phyloP scores from a whole-genome alignment of 2,329 filamentous ascomycete genomes.

The Phoma sp. region DNA sequence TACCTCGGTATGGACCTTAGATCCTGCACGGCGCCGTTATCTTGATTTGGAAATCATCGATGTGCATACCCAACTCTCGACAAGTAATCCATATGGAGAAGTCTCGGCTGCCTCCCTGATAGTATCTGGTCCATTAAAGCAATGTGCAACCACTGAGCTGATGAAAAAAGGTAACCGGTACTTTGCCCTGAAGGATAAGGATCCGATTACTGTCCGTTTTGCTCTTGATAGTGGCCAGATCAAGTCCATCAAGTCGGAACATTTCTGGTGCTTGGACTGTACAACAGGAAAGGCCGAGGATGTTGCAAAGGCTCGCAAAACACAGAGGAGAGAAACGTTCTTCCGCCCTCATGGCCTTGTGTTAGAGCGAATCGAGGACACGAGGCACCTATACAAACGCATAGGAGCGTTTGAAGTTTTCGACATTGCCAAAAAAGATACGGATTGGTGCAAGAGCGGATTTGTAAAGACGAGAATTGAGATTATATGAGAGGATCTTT shows the following conservation, averaged over 20 bases:
- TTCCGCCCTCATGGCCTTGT: slow-evolving; percentile 12
- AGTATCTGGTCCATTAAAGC: slow-evolving; percentile 9
- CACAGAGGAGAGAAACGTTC: slow-evolving; percentile 1
- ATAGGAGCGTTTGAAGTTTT: slow-evolving; percentile 10
- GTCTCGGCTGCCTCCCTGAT: slow-evolving; percentile 1
- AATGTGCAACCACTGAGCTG: not conserved
- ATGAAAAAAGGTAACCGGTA: slow-evolving; percentile 8
- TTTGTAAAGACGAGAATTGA: not conserved
- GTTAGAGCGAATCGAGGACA: not conserved
- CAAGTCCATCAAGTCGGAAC: not conserved
- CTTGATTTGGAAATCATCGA: not conserved
- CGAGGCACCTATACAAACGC: not conserved
- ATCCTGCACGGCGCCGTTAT: slow-evolving; percentile 2
- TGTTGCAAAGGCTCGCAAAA: not conserved
- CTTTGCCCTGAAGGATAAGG: not conserved
- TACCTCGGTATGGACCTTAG: not conserved
- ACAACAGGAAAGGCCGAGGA: slow-evolving; percentile 4
- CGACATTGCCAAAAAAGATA: not conserved
- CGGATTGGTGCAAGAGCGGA: not conserved
- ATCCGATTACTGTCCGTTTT: not conserved
- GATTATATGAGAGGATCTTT: not conserved
- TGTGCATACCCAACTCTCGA: not conserved
- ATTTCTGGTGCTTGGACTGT: slow-evolving; percentile 13
- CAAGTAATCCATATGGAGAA: slow-evolving; percentile 14
- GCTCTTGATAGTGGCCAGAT: slow-evolving; percentile 3